Conservation (phyloP, 345 rosid genomes). For the Firmiana major region DNA sequence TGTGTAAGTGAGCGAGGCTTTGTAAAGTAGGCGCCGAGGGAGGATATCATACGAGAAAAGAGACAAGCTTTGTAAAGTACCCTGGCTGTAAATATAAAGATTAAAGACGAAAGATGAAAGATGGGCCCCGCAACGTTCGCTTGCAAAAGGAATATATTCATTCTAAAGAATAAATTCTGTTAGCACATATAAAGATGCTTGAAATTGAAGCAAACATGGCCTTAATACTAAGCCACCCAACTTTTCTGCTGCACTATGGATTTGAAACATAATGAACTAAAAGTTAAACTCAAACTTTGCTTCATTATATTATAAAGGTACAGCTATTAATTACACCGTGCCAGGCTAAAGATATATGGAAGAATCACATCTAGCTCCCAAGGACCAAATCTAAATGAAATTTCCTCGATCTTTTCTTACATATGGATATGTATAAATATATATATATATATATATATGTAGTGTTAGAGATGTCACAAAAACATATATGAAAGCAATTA, state of each 20-base stretch:
- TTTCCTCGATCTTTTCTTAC: neutral
- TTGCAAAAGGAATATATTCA: constrained; percentile 74
- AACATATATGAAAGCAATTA: neutral
- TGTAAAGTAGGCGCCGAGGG: too few species aligned
- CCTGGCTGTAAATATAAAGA: constrained; percentile 2
- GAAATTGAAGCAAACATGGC: constrained; percentile 78
- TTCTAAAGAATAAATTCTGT: constrained; percentile 58
- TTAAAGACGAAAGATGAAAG: neutral
- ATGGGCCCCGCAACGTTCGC: constrained; percentile 35
- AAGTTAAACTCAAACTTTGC: constrained; percentile 63
- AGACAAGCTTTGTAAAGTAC: constrained; percentile 24
- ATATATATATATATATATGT: too few species aligned
- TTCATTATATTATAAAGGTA: constrained; percentile 27
- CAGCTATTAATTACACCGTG: constrained; percentile 18
- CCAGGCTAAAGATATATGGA: constrained; percentile 18
- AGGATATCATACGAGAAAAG: constrained; percentile 13
- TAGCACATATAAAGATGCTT: constrained; percentile 74
- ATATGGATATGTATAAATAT: too few species aligned
- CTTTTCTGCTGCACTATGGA: constrained; percentile 29
- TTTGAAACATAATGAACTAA: constrained; percentile 36
- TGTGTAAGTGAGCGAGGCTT: too few species aligned
- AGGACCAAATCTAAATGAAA: constrained; percentile 25
- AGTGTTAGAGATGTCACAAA: constrained; percentile 24
- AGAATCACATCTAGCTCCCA: constrained; percentile 19
- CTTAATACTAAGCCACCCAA: constrained; percentile 49